These are phyloP conservation scores for Penicillium olsonii DNA, from an alignment of 2,329 filamentous ascomycete species.

Conservation along the genomic window DNA sequence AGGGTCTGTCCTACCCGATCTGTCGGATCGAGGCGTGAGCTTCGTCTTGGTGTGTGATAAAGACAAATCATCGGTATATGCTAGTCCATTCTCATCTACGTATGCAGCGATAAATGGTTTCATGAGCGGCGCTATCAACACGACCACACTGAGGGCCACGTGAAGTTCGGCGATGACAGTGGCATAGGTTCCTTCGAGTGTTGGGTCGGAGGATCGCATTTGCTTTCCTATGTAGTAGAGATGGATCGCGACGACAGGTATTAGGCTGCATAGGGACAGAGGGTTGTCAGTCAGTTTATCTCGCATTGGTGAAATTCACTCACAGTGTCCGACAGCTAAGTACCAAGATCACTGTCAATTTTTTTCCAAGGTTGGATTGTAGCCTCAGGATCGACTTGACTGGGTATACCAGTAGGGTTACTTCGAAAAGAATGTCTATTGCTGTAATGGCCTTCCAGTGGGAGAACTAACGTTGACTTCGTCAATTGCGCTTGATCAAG, in stretches of 20 bases:
- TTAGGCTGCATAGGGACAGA: conserved; percentile 33
- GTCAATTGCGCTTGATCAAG: not conserved
- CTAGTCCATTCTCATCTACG: conserved; percentile 26
- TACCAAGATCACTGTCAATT: conserved; percentile 41
- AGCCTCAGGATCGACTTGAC: conserved; percentile 41
- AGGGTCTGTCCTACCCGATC: not conserved
- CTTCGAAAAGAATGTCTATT: conserved; percentile 46
- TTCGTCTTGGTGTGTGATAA: conserved; percentile 7
- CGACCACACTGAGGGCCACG: conserved; percentile 44
- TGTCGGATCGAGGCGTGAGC: not conserved
- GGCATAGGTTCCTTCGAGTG: conserved; percentile 38
- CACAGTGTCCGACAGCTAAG: conserved; percentile 47
- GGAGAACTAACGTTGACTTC: conserved; percentile 26
- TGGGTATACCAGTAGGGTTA: conserved; percentile 39
- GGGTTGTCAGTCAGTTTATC: not conserved
- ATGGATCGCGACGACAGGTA: conserved; percentile 41
- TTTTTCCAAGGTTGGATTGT: conserved; percentile 41
- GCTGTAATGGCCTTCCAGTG: conserved; percentile 43
- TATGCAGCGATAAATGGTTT: conserved; percentile 47
- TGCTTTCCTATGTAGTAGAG: conserved; percentile 38
- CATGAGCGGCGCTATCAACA: conserved; percentile 46
- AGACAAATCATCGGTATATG: conserved; percentile 24
- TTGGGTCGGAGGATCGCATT: conserved; percentile 37
- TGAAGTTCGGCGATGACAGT: conserved; percentile 44
- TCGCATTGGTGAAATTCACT: conserved; percentile 7